phyloP scores from a whole-genome alignment of 2,329 filamentous ascomycete species.

The Byssoonygena ceratinophila region DNA sequence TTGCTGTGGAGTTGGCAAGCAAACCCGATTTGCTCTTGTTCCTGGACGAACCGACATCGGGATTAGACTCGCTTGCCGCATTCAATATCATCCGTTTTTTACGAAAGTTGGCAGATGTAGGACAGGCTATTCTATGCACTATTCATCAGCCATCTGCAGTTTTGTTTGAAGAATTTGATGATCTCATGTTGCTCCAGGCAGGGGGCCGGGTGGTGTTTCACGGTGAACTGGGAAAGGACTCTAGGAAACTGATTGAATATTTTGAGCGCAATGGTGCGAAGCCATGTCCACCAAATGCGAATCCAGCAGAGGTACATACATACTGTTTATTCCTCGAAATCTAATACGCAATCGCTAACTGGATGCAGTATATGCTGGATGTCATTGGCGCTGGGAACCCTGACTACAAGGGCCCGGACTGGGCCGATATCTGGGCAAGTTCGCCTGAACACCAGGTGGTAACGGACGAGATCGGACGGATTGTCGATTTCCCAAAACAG shows the following conservation, averaged over 20 bases:
- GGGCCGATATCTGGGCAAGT: constrained; percentile 50
- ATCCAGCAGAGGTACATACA: constrained; percentile 60
- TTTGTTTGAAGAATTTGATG: constrained; percentile 79
- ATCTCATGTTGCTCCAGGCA: constrained; percentile 64
- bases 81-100: constrained; percentile 54
- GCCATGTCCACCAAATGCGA: constrained; percentile 50
- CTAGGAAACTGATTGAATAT: constrained; percentile 57
- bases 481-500: constrained; percentile 40
- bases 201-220: constrained; percentile 76
- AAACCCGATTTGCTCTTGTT: constrained; percentile 53
- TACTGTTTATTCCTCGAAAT: constrained; percentile 19
- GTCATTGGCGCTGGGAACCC: constrained; percentile 54
- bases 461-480: constrained; percentile 43
- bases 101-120: constrained; percentile 56
- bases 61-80: constrained; percentile 59
- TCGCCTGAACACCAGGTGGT: constrained; percentile 42
- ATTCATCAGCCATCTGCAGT: constrained; percentile 84
- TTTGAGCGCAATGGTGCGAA: constrained; percentile 56
- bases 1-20: constrained; percentile 52
- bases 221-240: constrained; percentile 69
- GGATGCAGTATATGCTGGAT: constrained; percentile 66
- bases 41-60: constrained; percentile 53
- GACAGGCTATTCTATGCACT: constrained; percentile 80
- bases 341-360: constrained; percentile 17
- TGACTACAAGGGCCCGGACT: constrained; percentile 51